Evolutionary conservation across 2,329 filamentous ascomycete genomes (phyloP).

Genomic region (Nigrograna mackinnonii): DNA sequence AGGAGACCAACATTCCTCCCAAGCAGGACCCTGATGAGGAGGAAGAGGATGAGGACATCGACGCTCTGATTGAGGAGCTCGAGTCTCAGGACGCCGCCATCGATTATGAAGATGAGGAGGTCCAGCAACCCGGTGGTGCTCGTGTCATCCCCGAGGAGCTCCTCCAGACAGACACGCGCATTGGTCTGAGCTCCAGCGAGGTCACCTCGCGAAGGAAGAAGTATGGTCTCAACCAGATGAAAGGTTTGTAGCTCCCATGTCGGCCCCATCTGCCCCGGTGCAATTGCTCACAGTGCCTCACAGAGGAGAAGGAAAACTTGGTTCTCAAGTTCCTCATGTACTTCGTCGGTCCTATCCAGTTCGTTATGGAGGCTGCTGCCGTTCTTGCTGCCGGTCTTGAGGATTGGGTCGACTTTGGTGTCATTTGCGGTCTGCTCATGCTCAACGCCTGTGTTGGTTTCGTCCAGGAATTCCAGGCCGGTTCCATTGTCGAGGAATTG

Average conservation of each 20-base stretch:
- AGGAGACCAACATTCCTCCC: slow-evolving; percentile 19
- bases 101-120: slow-evolving; percentile 66
- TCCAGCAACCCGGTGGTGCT: slow-evolving; percentile 55
- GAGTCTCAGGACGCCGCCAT: slow-evolving; percentile 78
- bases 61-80: slow-evolving; percentile 84
- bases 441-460: slow-evolving; percentile 88
- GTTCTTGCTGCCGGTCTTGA: slow-evolving; percentile 80
- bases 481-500: slow-evolving; percentile 86
- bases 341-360: slow-evolving; percentile 88
- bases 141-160: slow-evolving; percentile 72
- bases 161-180: slow-evolving; percentile 74
- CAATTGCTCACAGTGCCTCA: slow-evolving; percentile 12
- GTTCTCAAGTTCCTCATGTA: slow-evolving; percentile 80
- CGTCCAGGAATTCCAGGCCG: slow-evolving; percentile 86
- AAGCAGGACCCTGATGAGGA: slow-evolving; percentile 56
- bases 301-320: slow-evolving; percentile 82
- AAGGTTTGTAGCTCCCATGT: slow-evolving; percentile 42
- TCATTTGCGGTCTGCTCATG: slow-evolving; percentile 80
- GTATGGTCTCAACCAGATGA: slow-evolving; percentile 87
- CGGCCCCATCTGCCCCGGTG: neutral
- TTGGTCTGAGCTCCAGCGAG: slow-evolving; percentile 74
- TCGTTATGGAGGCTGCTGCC: slow-evolving; percentile 87
- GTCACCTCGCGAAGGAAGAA: slow-evolving; percentile 67
- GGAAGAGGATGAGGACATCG: slow-evolving; percentile 82
- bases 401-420: slow-evolving; percentile 93